A percentile compares a stretch with the other conserved stretches of the same genome.
Conservation (phyloP, 2,329 filamentous ascomycete species). For the Pleoardoris graminearum region DNA sequence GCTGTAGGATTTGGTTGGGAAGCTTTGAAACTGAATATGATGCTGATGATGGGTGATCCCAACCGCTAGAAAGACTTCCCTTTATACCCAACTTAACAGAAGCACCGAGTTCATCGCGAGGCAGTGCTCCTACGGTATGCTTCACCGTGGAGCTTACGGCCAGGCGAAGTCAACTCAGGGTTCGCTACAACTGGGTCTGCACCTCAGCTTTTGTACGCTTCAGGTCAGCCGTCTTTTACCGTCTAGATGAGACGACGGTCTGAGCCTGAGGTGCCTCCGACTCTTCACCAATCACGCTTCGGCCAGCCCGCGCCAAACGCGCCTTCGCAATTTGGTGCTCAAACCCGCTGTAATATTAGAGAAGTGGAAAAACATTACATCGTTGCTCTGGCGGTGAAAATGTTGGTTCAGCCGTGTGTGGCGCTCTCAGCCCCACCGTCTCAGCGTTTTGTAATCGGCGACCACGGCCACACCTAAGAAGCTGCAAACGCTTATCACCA, state of each 20-base stretch:
- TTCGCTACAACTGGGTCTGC: neutral
- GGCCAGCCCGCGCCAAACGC: neutral
- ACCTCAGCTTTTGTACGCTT: neutral
- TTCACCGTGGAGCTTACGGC: neutral
- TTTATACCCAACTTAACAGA: too few species aligned
- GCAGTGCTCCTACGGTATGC: neutral
- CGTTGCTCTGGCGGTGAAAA: neutral
- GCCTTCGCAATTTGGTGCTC: neutral
- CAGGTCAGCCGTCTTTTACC: neutral
- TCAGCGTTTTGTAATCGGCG: neutral
- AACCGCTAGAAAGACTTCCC: too few species aligned
- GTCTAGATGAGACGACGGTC: neutral
- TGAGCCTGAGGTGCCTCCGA: neutral
- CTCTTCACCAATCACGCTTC: neutral
- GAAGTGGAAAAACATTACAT: neutral
- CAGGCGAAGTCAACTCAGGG: neutral
- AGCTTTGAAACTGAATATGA: neutral
- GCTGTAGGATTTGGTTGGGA: neutral
- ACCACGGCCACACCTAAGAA: neutral
- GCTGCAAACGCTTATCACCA: neutral
- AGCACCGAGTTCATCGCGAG: neutral
- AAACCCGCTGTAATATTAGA: neutral
- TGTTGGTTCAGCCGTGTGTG: neutral
- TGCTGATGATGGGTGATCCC: neutral
- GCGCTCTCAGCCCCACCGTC: neutral